phyloP scores from a whole-genome alignment of 192 early-diverging fungal species.

The Funneliformis geosporum region DNA sequence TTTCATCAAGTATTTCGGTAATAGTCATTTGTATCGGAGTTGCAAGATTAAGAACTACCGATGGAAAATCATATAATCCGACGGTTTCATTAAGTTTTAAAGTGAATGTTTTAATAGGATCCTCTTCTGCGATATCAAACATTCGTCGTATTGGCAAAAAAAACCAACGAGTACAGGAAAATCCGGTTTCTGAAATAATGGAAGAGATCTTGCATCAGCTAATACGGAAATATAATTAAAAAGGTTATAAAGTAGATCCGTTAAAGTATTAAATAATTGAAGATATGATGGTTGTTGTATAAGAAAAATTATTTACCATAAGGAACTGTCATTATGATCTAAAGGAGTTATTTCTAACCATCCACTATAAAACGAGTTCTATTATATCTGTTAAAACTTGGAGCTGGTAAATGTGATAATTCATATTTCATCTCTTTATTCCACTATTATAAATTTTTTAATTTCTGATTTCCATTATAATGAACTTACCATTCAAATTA shows the following conservation, averaged over 20 bases:
- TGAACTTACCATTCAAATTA: constrained; percentile 29
- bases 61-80: background rate
- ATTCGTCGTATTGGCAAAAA: background rate
- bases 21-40: background rate
- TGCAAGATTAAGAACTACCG: background rate
- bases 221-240: background rate
- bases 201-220: background rate
- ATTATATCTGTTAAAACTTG: no score
- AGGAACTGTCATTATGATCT: constrained; percentile 7
- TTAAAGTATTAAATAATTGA: background rate
- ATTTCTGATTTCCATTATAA: background rate
- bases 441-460: background rate
- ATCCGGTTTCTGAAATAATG: background rate
- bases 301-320: constrained; percentile 2
- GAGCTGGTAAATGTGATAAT: background rate
- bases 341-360: constrained; percentile 43
- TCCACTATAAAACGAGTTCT: constrained; percentile 47
- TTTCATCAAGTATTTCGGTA: background rate
- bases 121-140: background rate
- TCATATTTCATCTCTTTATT: background rate
- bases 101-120: background rate
- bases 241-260: background rate
- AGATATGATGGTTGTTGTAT: background rate
- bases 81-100: background rate
- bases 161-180: background rate